Conservation (phyloP, 192 early-diverging fungal species). For the Phycomyces nitens region DNA sequence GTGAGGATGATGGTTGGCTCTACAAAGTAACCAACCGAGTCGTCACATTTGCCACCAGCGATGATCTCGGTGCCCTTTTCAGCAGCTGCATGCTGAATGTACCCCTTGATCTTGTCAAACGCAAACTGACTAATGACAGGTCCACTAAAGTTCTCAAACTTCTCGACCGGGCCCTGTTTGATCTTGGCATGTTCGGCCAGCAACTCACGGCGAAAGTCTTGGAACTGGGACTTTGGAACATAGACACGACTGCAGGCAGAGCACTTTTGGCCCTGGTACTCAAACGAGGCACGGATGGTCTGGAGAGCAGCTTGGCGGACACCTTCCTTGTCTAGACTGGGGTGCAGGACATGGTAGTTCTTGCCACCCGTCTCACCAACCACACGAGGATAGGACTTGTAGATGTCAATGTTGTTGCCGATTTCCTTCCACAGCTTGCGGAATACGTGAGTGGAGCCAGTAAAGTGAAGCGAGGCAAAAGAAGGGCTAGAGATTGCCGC, state of each 20-base stretch:
- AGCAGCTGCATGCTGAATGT: slow-evolving; percentile 76
- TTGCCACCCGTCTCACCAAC: slow-evolving; percentile 99
- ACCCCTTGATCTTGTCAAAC: slow-evolving; percentile 90
- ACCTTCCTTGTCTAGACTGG: slow-evolving; percentile 60
- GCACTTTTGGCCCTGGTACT: slow-evolving; percentile 99
- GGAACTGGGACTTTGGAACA: slow-evolving; percentile 79
- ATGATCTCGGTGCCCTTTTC: slow-evolving; percentile 76
- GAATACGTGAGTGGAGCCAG: slow-evolving; percentile 91
- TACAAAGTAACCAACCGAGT: slow-evolving; percentile 85
- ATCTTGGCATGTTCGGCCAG: slow-evolving; percentile 67
- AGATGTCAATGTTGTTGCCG: slow-evolving; percentile 85
- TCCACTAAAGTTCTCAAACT: slow-evolving; percentile 81
- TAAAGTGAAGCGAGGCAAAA: slow-evolving; percentile 97
- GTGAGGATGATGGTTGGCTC: slow-evolving; percentile 89
- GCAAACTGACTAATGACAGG: slow-evolving; percentile 93
- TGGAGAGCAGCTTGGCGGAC: slow-evolving; percentile 76
- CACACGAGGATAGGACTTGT: slow-evolving; percentile 92
- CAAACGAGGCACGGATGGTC: slow-evolving; percentile 91
- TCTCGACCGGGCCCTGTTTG: slow-evolving; percentile 80
- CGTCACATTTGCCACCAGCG: slow-evolving; percentile 85
- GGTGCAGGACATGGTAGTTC: slow-evolving; percentile 96
- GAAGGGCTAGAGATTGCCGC: slow-evolving; percentile 80
- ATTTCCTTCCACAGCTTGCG: slow-evolving; percentile 90
- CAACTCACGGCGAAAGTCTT: slow-evolving; percentile 67
- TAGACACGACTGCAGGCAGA: slow-evolving; percentile 92